A percentile compares a stretch with the other conserved stretches of the same genome.
Evolutionary conservation across 1,139 yeast genomes (phyloP).

Genomic region (Candida sanyaensis): DNA sequence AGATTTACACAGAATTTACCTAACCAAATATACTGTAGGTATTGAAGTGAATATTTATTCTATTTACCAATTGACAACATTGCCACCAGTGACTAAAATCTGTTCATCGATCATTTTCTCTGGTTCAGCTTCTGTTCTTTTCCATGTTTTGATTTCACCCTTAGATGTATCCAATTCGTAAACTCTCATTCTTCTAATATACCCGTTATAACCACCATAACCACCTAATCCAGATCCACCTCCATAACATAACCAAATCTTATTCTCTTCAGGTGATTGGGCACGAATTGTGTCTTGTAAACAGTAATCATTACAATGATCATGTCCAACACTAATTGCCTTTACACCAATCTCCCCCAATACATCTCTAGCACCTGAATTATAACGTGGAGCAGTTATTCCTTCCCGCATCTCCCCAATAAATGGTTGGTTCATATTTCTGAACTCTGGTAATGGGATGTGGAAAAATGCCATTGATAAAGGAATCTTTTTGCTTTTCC

Average conservation of each 20-base stretch:
- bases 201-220: constrained; percentile 88
- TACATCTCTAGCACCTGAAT: constrained; percentile 62
- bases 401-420: constrained; percentile 71
- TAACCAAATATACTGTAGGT: too few relatives aligned
- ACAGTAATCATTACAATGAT: constrained; percentile 92
- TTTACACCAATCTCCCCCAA: constrained; percentile 66
- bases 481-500: constrained; percentile 37
- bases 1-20: too few relatives aligned
- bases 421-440: constrained; percentile 46
- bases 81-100: constrained; percentile 53
- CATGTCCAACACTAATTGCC: constrained; percentile 86
- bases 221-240: constrained; percentile 96
- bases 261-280: constrained; percentile 30
- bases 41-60: too few relatives aligned
- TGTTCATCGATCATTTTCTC: constrained; percentile 56
- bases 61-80: constrained; percentile 24
- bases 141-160: constrained; percentile 70
- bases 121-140: constrained; percentile 60
- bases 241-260: constrained; percentile 87
- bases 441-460: constrained; percentile 86
- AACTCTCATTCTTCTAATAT: constrained; percentile 69
- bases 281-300: constrained; percentile 44
- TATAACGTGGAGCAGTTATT: constrained; percentile 73
- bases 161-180: constrained; percentile 62
- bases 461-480: constrained; percentile 90